Evolutionary conservation across 257 asterid species (phyloP).

Genomic region (Agastache rugosa): DNA sequence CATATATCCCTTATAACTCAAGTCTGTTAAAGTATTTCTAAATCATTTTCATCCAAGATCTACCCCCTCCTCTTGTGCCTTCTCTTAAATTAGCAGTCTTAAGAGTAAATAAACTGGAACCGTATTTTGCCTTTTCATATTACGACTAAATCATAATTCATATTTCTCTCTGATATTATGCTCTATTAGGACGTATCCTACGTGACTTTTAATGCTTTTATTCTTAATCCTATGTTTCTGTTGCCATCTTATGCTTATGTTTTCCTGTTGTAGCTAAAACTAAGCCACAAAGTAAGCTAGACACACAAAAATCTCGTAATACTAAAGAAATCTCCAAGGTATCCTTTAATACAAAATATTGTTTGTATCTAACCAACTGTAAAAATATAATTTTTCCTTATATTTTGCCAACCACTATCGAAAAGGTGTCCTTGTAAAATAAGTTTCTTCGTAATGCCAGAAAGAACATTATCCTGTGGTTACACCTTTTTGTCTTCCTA

Average conservation of each 20-base stretch:
- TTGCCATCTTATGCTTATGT: neutral
- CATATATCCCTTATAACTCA: neutral
- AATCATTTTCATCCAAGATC: neutral
- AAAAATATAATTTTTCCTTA: neutral
- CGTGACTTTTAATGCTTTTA: neutral
- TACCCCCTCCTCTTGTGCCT: too few species aligned
- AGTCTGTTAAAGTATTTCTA: neutral
- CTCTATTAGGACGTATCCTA: neutral
- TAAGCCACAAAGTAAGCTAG: neutral
- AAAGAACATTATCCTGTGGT: neutral
- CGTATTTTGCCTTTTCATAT: too few species aligned
- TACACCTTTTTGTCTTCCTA: neutral
- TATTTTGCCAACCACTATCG: neutral
- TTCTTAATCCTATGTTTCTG: neutral
- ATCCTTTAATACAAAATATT: neutral
- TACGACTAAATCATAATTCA: neutral
- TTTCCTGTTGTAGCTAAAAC: neutral
- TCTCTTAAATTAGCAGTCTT: too few species aligned
- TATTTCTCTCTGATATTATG: neutral
- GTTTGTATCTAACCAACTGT: neutral
- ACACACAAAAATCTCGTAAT: neutral
- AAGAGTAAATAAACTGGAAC: too few species aligned
- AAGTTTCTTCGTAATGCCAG: neutral
- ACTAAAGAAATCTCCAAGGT: neutral
- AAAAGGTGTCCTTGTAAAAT: neutral